Evolutionary conservation across 768 basidiomycete species (phyloP), one percentile per base, ranked within the genome.

Genomic region (Lactarius indigo): DNA sequence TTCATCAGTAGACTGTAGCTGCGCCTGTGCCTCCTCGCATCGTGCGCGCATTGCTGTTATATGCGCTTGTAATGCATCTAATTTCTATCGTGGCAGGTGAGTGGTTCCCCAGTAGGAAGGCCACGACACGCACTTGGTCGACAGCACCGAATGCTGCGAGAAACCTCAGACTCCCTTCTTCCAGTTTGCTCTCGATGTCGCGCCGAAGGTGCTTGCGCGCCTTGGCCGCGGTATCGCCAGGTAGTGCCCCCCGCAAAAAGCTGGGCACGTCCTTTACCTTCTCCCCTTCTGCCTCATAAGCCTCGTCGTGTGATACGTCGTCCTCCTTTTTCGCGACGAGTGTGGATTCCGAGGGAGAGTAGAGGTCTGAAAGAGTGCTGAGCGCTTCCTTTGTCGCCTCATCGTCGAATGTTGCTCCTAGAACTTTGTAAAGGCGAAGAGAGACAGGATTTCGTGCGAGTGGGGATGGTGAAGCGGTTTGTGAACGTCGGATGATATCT

Each of bases 381-480:
- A 97, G 79, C 2, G 94, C 94, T 71, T 96, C 91, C 31, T 82
- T 81, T 1, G 92, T 93, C 7, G 87, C 85, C 42, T 85, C 81
- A 71, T 93, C 92, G 31, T 91, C 86, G 65, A 89, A 94, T 58
- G 84, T 89, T 2, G 89, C 89, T 41, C 90, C 87, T 23, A 96
- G 80, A 67, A 96, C 89, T 77, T 97, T 97, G 77, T 94, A 95
- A n/a, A 96, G 79, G 13, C 95, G 83, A 0, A 90, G 78, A n/a
- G 93, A 87, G 47, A 96, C 83, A 2, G 95, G 94, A 72, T 91
- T 91, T 66, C 86, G 83, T 74, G 72, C 66, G 26, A 71, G 65
- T 20, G 72, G 68, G 1, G 73, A 67, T 8, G 75, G 63, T 17
- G 72, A 66, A 28, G 69, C 58, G 28, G 59, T 61, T 41, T 60